Percentiles rank a stretch among this genome's conserved stretches.
Conservation (phyloP, 2,329 filamentous ascomycete genomes). For the Colletotrichum costaricense region DNA sequence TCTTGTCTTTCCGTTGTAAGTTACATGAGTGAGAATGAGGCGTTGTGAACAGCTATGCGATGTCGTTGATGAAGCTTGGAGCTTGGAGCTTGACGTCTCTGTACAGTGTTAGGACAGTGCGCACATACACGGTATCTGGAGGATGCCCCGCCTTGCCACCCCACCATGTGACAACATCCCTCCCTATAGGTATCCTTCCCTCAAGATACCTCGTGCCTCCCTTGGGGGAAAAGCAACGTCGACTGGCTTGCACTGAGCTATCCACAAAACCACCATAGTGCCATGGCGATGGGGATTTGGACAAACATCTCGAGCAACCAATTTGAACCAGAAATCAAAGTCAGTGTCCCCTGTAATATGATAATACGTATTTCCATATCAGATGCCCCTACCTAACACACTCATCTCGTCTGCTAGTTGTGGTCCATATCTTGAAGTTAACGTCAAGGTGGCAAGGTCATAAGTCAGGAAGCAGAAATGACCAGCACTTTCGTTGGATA, state of each 20-base stretch:
- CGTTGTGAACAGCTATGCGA: slow-evolving; percentile 3
- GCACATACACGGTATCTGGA: neutral
- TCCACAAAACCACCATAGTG: neutral
- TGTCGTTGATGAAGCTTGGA: neutral
- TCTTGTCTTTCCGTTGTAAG: slow-evolving; percentile 53
- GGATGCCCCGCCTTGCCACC: slow-evolving; percentile 21
- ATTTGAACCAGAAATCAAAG: neutral
- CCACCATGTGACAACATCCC: slow-evolving; percentile 29
- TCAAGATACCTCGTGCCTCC: neutral
- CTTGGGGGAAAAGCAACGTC: neutral
- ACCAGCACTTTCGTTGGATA: neutral
- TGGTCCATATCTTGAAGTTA: no score
- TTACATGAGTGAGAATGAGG: neutral
- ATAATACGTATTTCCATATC: no score
- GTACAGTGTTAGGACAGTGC: slow-evolving; percentile 11
- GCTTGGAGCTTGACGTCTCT: neutral
- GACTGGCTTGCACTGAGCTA: neutral
- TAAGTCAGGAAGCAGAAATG: neutral
- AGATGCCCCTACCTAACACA: no score
- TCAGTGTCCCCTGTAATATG: no score
- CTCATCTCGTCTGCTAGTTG: no score
- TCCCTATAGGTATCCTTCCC: neutral
- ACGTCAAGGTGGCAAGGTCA: no score
- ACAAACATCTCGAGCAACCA: neutral
- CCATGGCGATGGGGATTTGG: neutral